Conservation (phyloP, 148 eudicot genomes). For the Pouteria glomerata region DNA sequence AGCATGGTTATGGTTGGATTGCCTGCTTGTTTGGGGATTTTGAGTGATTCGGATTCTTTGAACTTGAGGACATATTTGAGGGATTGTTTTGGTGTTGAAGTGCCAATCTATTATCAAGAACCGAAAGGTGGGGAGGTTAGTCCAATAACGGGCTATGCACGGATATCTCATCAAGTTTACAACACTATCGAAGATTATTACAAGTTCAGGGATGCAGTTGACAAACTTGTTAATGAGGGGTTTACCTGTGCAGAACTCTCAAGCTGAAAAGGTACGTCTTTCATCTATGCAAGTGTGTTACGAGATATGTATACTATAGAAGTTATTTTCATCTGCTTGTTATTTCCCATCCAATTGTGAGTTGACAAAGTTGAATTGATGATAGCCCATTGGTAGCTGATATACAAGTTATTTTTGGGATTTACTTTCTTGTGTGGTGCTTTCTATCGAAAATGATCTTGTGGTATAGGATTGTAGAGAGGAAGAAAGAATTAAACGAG, state of each 20-base stretch:
- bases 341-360: not conserved
- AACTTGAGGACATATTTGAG: constrained; percentile 70
- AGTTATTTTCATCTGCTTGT: not conserved
- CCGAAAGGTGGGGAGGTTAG: constrained; percentile 56
- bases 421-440: too few species aligned
- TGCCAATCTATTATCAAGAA: constrained; percentile 67
- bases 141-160: constrained; percentile 74
- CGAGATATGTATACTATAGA: not conserved
- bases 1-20: constrained; percentile 87
- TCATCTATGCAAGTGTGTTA: not conserved
- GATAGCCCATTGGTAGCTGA: too few species aligned
- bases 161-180: constrained; percentile 93
- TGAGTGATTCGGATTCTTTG: constrained; percentile 51
- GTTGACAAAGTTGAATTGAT: too few species aligned
- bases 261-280: constrained; percentile 41
- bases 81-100: constrained; percentile 68
- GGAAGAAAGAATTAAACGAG: too few species aligned
- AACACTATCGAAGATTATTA: constrained; percentile 60
- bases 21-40: constrained; percentile 61
- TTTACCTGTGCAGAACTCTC: constrained; percentile 55
- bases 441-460: too few species aligned
- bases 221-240: constrained; percentile 53
- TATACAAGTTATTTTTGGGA: too few species aligned
- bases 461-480: too few species aligned
- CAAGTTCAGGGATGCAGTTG: constrained; percentile 78